phyloP scores from a whole-genome alignment of 2,329 filamentous ascomycete genomes.

The Hypoxylon sp. region DNA sequence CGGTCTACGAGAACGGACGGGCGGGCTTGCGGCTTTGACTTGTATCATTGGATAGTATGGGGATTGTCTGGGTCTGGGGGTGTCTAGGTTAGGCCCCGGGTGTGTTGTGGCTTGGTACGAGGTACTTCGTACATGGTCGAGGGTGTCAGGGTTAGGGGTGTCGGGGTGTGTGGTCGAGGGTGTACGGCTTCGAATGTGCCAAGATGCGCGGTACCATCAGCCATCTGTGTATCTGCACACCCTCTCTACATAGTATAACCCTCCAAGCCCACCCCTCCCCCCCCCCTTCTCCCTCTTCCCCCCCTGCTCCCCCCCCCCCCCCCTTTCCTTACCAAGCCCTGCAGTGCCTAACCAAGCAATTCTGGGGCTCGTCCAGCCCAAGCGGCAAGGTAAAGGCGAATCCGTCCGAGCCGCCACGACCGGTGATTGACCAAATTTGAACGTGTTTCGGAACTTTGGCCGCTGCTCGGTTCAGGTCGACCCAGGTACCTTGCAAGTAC shows the following conservation, averaged over 20 bases:
- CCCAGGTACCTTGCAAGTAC: conserved; percentile 38
- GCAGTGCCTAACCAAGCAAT: conserved; percentile 35
- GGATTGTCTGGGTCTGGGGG: no score
- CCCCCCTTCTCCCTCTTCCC: no score
- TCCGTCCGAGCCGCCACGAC: conserved; percentile 46
- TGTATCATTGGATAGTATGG: conserved; percentile 2
- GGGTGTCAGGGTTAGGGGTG: no score
- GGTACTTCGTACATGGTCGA: no score
- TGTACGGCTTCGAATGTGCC: conserved; percentile 38
- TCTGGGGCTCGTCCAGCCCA: conserved; percentile 42
- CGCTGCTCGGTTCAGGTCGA: conserved; percentile 39
- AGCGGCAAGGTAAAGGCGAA: conserved; percentile 45
- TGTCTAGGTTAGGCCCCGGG: no score
- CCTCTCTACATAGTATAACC: conserved; percentile 40
- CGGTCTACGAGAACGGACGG: no score
- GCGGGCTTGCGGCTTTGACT: conserved; percentile 22
- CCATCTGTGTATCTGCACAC: no score
- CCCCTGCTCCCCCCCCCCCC: conserved; percentile 32
- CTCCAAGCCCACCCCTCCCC: no score
- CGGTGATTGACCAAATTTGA: conserved; percentile 46
- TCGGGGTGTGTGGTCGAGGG: no score
- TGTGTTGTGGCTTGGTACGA: no score
- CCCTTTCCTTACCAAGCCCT: conserved; percentile 22
- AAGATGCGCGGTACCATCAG: conserved; percentile 44
- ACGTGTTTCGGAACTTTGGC: conserved; percentile 41